Conservation (phyloP, 495 filamentous ascomycete species). For the Talaromyces thailandensis region DNA sequence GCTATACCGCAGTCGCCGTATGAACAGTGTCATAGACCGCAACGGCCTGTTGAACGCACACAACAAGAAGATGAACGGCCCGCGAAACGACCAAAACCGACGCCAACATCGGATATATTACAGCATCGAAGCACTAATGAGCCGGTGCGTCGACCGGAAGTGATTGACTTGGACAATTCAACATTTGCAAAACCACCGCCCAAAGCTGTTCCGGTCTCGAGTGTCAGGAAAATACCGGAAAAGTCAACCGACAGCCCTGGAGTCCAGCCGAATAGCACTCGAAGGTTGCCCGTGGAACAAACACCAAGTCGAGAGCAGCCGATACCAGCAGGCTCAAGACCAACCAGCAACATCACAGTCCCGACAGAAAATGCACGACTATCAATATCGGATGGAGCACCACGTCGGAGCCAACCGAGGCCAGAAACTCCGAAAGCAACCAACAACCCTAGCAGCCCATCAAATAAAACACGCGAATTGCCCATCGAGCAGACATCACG, state of each 20-base stretch:
- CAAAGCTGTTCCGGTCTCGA: background rate
- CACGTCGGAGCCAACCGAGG: background rate
- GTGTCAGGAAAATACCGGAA: background rate
- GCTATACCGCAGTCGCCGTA: constrained; percentile 37
- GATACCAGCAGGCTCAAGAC: background rate
- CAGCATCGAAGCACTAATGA: constrained; percentile 3
- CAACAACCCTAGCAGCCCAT: background rate
- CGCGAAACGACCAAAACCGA: constrained; percentile 39
- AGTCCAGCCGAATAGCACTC: background rate
- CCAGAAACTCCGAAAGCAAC: background rate
- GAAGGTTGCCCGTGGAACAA: background rate
- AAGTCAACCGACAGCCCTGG: background rate
- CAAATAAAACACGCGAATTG: background rate
- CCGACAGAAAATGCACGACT: background rate
- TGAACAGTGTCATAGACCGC: constrained; percentile 25
- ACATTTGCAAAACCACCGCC: background rate
- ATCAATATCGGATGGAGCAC: background rate
- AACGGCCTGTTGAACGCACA: constrained; percentile 6
- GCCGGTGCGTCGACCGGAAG: constrained; percentile 5
- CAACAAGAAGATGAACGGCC: constrained; percentile 22
- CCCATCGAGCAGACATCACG: background rate
- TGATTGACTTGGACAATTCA: constrained; percentile 9
- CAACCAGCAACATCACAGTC: background rate
- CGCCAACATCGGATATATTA: background rate
- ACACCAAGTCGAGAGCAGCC: background rate